Conservation (phyloP, 345 rosid genomes). For the Eucalyptus cladocalyx region DNA sequence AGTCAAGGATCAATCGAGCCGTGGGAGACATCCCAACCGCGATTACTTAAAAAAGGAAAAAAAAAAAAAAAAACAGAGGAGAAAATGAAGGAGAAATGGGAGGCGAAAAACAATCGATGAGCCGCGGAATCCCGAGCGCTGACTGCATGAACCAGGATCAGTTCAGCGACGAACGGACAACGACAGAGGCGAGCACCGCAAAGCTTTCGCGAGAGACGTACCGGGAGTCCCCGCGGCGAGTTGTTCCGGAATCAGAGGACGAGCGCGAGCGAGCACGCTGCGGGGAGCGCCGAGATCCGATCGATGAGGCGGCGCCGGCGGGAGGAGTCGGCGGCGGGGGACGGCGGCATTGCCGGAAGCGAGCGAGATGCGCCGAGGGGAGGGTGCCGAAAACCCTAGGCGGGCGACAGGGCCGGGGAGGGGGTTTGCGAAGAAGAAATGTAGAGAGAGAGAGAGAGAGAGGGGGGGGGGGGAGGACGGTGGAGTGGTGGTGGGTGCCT, state of each 20-base stretch:
- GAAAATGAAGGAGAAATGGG: not conserved
- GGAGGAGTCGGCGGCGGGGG: not conserved
- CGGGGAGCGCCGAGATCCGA: not conserved
- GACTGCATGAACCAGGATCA: not conserved
- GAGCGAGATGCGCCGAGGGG: not conserved
- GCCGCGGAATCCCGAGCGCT: not conserved
- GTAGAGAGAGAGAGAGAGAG: not conserved
- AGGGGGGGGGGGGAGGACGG: not conserved
- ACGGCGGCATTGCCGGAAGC: not conserved
- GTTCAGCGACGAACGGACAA: not conserved
- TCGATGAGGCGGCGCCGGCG: not conserved
- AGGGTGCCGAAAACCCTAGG: constrained; percentile 16
- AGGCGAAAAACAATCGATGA: not conserved
- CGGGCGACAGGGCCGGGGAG: not conserved
- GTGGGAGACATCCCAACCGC: not conserved
- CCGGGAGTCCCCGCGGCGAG: not conserved
- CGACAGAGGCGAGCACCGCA: too few species aligned
- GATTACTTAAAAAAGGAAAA: not conserved
- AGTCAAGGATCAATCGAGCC: not conserved
- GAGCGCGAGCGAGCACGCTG: not conserved
- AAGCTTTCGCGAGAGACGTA: not conserved
- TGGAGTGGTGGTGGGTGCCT: not conserved
- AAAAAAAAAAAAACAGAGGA: not conserved
- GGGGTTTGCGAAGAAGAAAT: not conserved
- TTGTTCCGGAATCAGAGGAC: not conserved